A percentile compares a stretch with the other conserved stretches of the same genome.
These are phyloP conservation scores for Phytophthora multivora DNA, from an alignment of 352 stramenopile genomes.

Conservation along the genomic window DNA sequence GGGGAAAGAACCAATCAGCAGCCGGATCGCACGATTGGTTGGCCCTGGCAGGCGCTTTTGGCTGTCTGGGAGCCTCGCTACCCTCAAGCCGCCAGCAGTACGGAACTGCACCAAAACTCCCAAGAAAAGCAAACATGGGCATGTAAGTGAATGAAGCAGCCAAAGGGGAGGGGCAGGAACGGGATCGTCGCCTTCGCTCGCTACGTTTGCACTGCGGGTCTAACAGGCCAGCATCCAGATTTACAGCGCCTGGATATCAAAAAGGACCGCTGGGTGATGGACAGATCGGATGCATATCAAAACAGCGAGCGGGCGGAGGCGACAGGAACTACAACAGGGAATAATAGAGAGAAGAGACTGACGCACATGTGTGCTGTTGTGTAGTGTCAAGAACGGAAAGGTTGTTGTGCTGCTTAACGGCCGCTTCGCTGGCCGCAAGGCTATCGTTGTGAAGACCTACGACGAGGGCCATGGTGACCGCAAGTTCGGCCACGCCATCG, in stretches of 20 bases:
- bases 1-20: slow-evolving; percentile 41
- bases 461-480: slow-evolving; percentile 96
- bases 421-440: slow-evolving; percentile 99
- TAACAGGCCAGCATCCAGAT: no score
- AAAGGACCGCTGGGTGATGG: not conserved
- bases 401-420: slow-evolving; percentile 99
- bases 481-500: slow-evolving; percentile 97
- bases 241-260: no score
- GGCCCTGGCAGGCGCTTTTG: slow-evolving; percentile 63
- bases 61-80: slow-evolving; percentile 3
- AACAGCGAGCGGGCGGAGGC: slow-evolving; percentile 1
- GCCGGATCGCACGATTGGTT: slow-evolving; percentile 68
- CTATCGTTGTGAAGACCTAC: slow-evolving; percentile 98
- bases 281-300: slow-evolving; percentile 18
- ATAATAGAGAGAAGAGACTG: slow-evolving; percentile 11
- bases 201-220: not conserved
- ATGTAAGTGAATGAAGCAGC: slow-evolving; percentile 65
- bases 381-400: slow-evolving; percentile 97
- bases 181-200: not conserved
- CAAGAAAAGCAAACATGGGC: slow-evolving; percentile 82
- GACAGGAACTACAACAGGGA: slow-evolving; percentile 7
- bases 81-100: slow-evolving; percentile 55
- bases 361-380: slow-evolving; percentile 18
- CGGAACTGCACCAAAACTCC: slow-evolving; percentile 86
- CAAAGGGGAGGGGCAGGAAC: not conserved